phyloP scores from a whole-genome alignment of 2,329 filamentous ascomycete genomes.

The Chaetomiaceae sp. region DNA sequence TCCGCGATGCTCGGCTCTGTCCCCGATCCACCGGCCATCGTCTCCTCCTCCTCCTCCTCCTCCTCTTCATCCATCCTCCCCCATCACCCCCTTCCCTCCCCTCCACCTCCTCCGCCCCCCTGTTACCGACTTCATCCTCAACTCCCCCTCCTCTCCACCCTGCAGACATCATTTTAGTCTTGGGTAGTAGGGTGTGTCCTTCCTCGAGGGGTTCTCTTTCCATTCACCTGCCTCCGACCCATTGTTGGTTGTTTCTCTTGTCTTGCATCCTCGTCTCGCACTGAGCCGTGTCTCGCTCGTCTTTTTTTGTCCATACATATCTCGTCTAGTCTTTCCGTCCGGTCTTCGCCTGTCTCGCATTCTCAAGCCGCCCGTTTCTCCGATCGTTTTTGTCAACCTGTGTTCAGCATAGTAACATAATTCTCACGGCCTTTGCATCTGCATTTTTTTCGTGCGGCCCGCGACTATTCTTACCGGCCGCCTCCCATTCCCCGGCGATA shows the following conservation, averaged over 20 bases:
- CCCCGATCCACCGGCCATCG: background rate
- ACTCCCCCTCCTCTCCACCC: constrained; percentile 7
- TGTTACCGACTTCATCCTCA: background rate
- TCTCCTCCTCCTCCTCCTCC: background rate
- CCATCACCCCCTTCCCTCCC: background rate
- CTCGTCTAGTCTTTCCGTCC: constrained; percentile 1
- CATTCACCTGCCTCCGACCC: background rate
- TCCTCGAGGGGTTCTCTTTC: constrained; percentile 5
- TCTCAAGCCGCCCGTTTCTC: constrained; percentile 3
- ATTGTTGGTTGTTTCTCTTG: constrained; percentile 2
- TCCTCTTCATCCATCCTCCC: background rate
- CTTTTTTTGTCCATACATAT: background rate
- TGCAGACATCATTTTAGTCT: no score
- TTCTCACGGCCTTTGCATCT: background rate
- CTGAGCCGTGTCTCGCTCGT: constrained; percentile 3
- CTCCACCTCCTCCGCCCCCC: background rate
- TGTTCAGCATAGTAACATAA: constrained; percentile 2
- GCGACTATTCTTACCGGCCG: background rate
- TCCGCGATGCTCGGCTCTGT: constrained; percentile 5
- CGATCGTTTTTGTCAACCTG: constrained; percentile 3
- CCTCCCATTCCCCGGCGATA: constrained; percentile 1
- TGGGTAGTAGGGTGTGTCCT: constrained; percentile 5
- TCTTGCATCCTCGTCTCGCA: constrained; percentile 10
- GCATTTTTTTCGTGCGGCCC: constrained; percentile 2
- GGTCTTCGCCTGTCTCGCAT: background rate